Conservation (phyloP, 2,329 filamentous ascomycete genomes). For the Fusarium nodosum region DNA sequence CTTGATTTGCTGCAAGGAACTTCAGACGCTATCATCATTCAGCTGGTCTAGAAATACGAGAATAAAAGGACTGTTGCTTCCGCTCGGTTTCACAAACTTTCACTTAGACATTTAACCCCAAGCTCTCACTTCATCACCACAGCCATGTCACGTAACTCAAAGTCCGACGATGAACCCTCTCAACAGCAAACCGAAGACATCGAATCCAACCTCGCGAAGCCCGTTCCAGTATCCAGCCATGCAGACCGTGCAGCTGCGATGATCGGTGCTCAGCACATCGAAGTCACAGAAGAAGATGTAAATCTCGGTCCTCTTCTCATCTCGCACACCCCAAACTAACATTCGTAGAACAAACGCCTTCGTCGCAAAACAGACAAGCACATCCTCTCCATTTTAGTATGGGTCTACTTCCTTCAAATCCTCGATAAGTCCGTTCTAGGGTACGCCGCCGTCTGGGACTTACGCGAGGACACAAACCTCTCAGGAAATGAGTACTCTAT, state of each 20-base stretch:
- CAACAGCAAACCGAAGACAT: constrained; percentile 25
- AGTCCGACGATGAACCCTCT: constrained; percentile 15
- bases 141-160: constrained; percentile 15
- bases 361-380: constrained; percentile 71
- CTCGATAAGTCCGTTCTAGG: constrained; percentile 71
- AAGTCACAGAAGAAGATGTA: constrained; percentile 41
- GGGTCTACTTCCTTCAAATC: constrained; percentile 71
- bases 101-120: neutral
- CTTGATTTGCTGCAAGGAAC: constrained; percentile 1
- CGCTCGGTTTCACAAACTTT: neutral
- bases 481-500: constrained; percentile 69
- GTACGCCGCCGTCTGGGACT: constrained; percentile 69
- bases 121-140: neutral
- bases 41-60: neutral
- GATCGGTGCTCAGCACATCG: constrained; percentile 34
- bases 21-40: neutral
- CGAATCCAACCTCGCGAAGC: constrained; percentile 21
- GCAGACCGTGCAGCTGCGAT: constrained; percentile 32
- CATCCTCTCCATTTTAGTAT: constrained; percentile 68
- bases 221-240: neutral
- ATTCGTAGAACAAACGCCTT: constrained; percentile 58
- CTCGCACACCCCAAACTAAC: neutral
- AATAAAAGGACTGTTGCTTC: constrained; percentile 9
- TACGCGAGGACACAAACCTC: constrained; percentile 64
- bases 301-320: rapidly evolving